Evolutionary conservation across 176 grass and related monocot genomes (phyloP), one percentile per base, ranked within the genome.

Genomic region (Dactylis glomerata): DNA sequence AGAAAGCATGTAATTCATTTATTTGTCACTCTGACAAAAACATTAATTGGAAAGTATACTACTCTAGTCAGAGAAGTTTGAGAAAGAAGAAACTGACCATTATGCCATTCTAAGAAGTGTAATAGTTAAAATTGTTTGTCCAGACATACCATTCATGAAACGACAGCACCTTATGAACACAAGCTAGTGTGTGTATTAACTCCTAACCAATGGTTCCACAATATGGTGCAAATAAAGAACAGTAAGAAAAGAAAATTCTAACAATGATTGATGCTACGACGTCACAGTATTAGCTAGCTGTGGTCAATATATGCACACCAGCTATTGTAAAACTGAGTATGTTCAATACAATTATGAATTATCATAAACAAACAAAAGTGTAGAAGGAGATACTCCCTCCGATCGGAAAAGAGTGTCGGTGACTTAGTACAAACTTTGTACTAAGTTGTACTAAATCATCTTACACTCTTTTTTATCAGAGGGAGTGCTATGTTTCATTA

Each of bases 361-460:
- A 50, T 81, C 8, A 75, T 58, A 87, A 75, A 8, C 47, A 45
- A 70, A 26, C 23, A 85, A 57, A 85, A 6, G 24, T 32, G 64
- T 8, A 68, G 32, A 45, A 32, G 32, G 32, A 10, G 41, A 70
- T 40, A 70, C n/a, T n/a, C n/a, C n/a, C n/a, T n/a, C n/a, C n/a
- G n/a, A n/a, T n/a, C n/a, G n/a, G n/a, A n/a, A n/a, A n/a, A n/a
- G n/a, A n/a, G n/a, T n/a, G n/a, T n/a, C n/a, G n/a, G n/a, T n/a
- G n/a, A n/a, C n/a, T n/a, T n/a, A n/a, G n/a, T n/a, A n/a, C n/a
- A n/a, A n/a, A n/a, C n/a, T n/a, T n/a, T n/a, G n/a, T n/a, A n/a
- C n/a, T n/a, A n/a, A n/a, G n/a, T n/a, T n/a, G n/a, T n/a, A n/a
- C n/a, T n/a, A n/a, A n/a, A n/a, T n/a, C n/a, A n/a, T n/a, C n/a